Base-by-base conservation (phyloP, 352 stramenopile species). In the Pythium phragmitis region DNA sequence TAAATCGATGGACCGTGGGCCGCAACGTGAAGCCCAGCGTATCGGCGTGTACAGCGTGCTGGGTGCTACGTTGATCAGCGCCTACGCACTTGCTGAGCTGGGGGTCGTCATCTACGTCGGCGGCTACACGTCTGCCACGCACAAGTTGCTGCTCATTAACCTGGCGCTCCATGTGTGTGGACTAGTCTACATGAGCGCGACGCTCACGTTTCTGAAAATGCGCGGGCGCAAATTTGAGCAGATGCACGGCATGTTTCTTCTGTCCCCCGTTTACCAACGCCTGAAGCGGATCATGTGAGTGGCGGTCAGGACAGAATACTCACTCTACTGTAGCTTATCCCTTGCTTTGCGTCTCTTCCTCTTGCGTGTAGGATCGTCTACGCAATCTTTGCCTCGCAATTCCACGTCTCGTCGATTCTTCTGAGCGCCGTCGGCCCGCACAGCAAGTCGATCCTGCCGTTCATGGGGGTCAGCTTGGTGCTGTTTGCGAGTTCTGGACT, bases 261-360 rank as follows among this genome's bases (percentile, higher is more conserved):
- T 54, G 37, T 75, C 69, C 16, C 69, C 59, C 12, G 17, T 75
- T 14, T 75, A 72, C 42, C 23, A 56, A 26, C 48, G 64, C 4
- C 47, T 75, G 2, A 68, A 72, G 54, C 56, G 47, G 41, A 75
- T 72, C 53, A 52, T 72, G 68, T 68, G 57, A 17, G 43, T 65
- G 30, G 4, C 4, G 26, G 26, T 30, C 1, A 3, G 26, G 26
- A 30, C 2, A 30, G 26, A 30, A 30, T 30, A 30, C 26, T 30
- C 26, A 30, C 26, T 3, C 26, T 30, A 1, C 26, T 30, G 26
- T 5, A n/a, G 17, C 39, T 19, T 39, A 26, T 7, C 7, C 34
- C 46, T 52, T 16, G 14, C 21, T 2, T 51, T n/a, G 39, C 26
- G 7, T 61, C 5, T 42, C 11, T 1, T 23, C 16, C 3, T 4